Conservation (phyloP, 371 early-diverging fungal species). For the Mortierella polycephala region DNA sequence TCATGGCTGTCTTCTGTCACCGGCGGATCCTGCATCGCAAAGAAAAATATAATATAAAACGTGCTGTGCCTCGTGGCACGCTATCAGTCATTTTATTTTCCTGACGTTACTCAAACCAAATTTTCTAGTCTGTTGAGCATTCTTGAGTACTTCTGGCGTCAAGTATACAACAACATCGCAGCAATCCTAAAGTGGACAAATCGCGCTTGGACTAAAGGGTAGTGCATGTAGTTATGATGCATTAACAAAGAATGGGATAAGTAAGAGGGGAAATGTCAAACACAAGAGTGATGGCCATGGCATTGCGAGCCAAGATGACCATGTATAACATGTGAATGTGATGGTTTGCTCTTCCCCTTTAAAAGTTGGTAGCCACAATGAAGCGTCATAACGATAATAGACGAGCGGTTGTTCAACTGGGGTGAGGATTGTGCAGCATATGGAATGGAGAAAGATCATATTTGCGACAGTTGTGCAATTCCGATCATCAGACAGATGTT, state of each 20-base stretch:
- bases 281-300: conserved; percentile 52
- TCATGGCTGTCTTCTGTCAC: too few relatives aligned
- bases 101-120: too few relatives aligned
- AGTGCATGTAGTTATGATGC: too few relatives aligned
- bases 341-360: conserved; percentile 51
- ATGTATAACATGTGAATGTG: conserved; percentile 29
- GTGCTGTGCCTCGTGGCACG: too few relatives aligned
- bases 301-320: conserved; percentile 46
- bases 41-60: too few relatives aligned
- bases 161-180: too few relatives aligned
- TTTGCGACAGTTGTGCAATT: neutral
- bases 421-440: conserved; percentile 14
- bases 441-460: neutral
- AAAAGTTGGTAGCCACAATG: conserved; percentile 53
- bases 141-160: too few relatives aligned
- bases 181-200: too few relatives aligned
- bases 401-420: conserved; percentile 58
- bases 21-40: too few relatives aligned
- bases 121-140: too few relatives aligned
- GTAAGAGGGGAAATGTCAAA: conserved; percentile 26
- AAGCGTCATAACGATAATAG: conserved; percentile 54
- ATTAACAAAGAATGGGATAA: neutral
- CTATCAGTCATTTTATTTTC: too few relatives aligned
- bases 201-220: neutral
- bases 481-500: too few relatives aligned